A percentile compares a stretch with the other conserved stretches of the same genome.
These are phyloP conservation scores for Leishmania martiniquensis DNA, from an alignment of 208 protist genomes.

Conservation along the genomic window DNA sequence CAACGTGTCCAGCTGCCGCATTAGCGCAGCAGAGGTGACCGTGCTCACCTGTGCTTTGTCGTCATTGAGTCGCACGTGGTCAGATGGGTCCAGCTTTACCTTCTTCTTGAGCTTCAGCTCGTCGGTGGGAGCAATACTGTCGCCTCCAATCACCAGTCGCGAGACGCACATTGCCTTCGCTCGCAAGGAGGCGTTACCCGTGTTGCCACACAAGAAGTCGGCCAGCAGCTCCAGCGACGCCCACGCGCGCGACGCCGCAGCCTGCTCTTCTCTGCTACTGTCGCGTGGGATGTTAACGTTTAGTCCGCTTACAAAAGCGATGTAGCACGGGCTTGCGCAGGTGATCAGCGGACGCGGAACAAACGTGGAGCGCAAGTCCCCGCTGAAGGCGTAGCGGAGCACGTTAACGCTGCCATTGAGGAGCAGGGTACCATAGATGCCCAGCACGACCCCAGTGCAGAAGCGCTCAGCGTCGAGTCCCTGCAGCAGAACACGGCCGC, in stretches of 20 bases:
- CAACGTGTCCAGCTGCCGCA: conserved; percentile 77
- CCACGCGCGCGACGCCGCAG: conserved; percentile 28
- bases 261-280: conserved; percentile 24
- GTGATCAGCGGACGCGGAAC: conserved; percentile 44
- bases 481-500: conserved; percentile 69
- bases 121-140: conserved; percentile 88
- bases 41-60: conserved; percentile 45
- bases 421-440: conserved; percentile 66
- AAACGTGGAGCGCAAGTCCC: conserved; percentile 42
- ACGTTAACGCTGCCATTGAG: conserved; percentile 72
- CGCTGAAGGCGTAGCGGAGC: conserved; percentile 59
- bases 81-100: conserved; percentile 83
- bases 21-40: conserved; percentile 64
- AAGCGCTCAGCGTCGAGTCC: conserved; percentile 56
- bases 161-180: conserved; percentile 56
- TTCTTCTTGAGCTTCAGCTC: conserved; percentile 87
- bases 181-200: conserved; percentile 49
- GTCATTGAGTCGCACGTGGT: conserved; percentile 74
- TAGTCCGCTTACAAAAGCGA: conserved; percentile 85
- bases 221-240: conserved; percentile 74
- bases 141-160: conserved; percentile 83
- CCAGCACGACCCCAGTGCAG: conserved; percentile 82
- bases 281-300: conserved; percentile 32
- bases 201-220: conserved; percentile 78
- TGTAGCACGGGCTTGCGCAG: conserved; percentile 63